These are phyloP conservation scores for Lepidium didymum DNA, from an alignment of 345 rosid genomes.

Conservation along the genomic window DNA sequence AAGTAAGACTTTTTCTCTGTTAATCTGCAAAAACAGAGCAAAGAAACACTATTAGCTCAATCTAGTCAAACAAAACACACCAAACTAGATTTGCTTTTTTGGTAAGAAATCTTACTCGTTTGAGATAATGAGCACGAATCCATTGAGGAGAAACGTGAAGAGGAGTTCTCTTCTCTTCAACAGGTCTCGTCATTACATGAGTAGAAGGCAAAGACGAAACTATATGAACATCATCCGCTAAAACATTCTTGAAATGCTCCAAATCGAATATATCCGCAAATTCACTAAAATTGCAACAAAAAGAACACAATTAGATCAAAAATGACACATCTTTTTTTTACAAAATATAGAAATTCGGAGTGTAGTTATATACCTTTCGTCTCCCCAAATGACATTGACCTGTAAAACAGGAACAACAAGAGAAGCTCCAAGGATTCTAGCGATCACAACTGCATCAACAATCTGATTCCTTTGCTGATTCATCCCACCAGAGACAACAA, in stretches of 20 bases:
- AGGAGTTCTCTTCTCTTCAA: slow-evolving; percentile 88
- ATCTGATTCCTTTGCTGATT: slow-evolving; percentile 98
- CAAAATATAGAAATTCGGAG: neutral
- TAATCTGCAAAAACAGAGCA: slow-evolving; percentile 51
- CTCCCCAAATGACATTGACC: slow-evolving; percentile 98
- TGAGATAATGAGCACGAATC: slow-evolving; percentile 93
- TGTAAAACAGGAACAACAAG: slow-evolving; percentile 92
- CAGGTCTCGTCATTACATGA: slow-evolving; percentile 91
- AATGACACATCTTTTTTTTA: neutral
- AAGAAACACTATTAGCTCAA: slow-evolving; percentile 1
- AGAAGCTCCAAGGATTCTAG: slow-evolving; percentile 95
- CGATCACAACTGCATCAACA: slow-evolving; percentile 95
- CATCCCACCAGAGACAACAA: slow-evolving; percentile 94
- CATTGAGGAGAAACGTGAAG: slow-evolving; percentile 82
- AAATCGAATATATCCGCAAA: slow-evolving; percentile 92
- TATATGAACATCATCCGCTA: slow-evolving; percentile 76
- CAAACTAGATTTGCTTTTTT: neutral
- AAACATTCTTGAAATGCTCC: slow-evolving; percentile 84
- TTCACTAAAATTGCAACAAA: slow-evolving; percentile 49
- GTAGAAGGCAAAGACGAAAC: slow-evolving; percentile 93
- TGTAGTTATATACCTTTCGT: slow-evolving; percentile 64
- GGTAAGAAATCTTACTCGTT: slow-evolving; percentile 43
- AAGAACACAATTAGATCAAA: neutral
- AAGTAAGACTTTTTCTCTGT: slow-evolving; percentile 83
- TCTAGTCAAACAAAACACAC: neutral